phyloP scores from a whole-genome alignment of 2,329 filamentous ascomycete genomes.

The Exophiala aquamarina region DNA sequence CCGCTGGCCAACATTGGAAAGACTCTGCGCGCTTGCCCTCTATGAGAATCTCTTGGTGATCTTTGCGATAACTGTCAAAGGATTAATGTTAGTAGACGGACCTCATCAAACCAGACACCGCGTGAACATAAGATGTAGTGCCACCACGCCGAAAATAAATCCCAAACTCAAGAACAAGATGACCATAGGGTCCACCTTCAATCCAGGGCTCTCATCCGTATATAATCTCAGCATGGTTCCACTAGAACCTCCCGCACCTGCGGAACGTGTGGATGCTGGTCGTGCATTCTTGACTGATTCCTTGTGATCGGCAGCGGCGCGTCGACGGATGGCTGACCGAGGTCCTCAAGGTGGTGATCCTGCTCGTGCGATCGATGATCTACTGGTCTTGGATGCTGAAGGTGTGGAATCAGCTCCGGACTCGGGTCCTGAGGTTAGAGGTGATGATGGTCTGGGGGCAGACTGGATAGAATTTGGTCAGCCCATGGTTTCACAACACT shows the following conservation, averaged over 20 bases:
- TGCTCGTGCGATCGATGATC: slow-evolving; percentile 72
- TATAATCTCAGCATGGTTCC: slow-evolving; percentile 99
- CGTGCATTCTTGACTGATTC: slow-evolving; percentile 94
- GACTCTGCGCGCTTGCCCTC: neutral
- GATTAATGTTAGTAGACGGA: slow-evolving; percentile 19
- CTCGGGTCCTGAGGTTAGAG: slow-evolving; percentile 45
- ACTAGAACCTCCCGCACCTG: slow-evolving; percentile 91
- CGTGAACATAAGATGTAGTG: slow-evolving; percentile 80
- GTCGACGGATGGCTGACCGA: slow-evolving; percentile 90
- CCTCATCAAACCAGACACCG: slow-evolving; percentile 7
- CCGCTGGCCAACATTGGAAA: neutral
- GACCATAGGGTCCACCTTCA: slow-evolving; percentile 97
- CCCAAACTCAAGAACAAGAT: slow-evolving; percentile 94
- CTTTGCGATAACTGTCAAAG: slow-evolving; percentile 80
- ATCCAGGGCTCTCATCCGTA: slow-evolving; percentile 94
- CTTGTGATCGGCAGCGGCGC: slow-evolving; percentile 94
- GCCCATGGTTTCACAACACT: neutral
- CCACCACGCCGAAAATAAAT: slow-evolving; percentile 98
- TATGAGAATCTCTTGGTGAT: slow-evolving; percentile 79
- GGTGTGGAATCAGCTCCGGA: slow-evolving; percentile 47
- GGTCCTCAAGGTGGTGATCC: slow-evolving; percentile 90
- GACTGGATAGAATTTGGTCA: slow-evolving; percentile 7
- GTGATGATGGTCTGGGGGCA: slow-evolving; percentile 36
- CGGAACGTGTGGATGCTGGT: slow-evolving; percentile 87
- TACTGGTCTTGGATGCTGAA: slow-evolving; percentile 56